These are phyloP conservation scores for Pyronema domesticum DNA, from an alignment of 495 filamentous ascomycete genomes.

Conservation along the genomic window DNA sequence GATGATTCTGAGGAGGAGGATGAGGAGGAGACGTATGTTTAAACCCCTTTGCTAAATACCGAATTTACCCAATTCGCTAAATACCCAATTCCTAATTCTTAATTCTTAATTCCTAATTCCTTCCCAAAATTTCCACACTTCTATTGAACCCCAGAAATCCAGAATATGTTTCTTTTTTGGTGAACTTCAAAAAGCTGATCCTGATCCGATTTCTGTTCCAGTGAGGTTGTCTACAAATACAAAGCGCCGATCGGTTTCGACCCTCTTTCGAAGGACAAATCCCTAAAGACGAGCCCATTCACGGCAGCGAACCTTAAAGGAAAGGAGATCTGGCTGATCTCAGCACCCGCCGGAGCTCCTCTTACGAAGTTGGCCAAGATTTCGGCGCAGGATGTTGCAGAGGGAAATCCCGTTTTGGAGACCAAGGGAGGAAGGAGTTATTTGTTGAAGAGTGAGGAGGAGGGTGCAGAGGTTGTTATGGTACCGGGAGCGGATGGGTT, in stretches of 20 bases:
- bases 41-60: too few relatives aligned
- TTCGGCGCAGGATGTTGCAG: slow-evolving; percentile 13
- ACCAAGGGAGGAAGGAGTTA: slow-evolving; percentile 11
- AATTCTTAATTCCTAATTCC: too few relatives aligned
- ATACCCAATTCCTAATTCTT: too few relatives aligned
- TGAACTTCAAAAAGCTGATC: neutral
- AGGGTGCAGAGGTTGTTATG: neutral
- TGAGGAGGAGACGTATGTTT: too few relatives aligned
- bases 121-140: too few relatives aligned
- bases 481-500: slow-evolving; percentile 10
- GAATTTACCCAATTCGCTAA: too few relatives aligned
- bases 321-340: slow-evolving; percentile 20
- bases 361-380: slow-evolving; percentile 9
- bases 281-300: slow-evolving; percentile 7
- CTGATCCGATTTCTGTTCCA: neutral
- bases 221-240: neutral
- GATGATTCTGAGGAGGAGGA: too few relatives aligned
- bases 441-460: slow-evolving; percentile 10
- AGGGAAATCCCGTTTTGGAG: slow-evolving; percentile 11
- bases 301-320: slow-evolving; percentile 15
- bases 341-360: slow-evolving; percentile 13
- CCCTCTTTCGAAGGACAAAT: neutral
- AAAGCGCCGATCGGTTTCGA: slow-evolving; percentile 4
- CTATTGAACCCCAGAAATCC: too few relatives aligned
- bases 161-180: too few relatives aligned